Percentiles rank a stretch among this genome's conserved stretches.
Conservation (phyloP, 2,329 filamentous ascomycete species). For the Hypoxylon sp. region DNA sequence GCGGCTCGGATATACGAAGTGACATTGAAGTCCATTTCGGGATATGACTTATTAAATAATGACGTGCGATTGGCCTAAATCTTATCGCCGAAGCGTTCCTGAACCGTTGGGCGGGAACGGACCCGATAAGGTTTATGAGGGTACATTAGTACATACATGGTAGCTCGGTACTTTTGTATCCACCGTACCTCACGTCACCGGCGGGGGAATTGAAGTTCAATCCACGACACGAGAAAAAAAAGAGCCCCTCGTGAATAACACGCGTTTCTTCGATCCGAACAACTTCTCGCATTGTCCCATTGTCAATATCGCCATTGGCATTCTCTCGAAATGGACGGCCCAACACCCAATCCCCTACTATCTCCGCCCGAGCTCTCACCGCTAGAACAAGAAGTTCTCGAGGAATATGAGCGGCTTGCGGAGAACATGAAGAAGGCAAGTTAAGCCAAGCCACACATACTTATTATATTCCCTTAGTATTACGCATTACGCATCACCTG, state of each 20-base stretch:
- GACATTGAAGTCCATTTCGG: conserved; percentile 21
- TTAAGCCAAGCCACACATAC: not conserved
- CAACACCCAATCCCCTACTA: conserved; percentile 46
- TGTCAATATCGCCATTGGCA: conserved; percentile 3
- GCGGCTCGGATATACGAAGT: conserved; percentile 39
- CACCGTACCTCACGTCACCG: conserved; percentile 26
- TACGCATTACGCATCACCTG: not conserved
- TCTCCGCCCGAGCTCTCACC: conserved; percentile 75
- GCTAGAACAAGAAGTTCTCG: conserved; percentile 92
- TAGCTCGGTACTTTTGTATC: not conserved
- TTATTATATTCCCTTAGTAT: not conserved
- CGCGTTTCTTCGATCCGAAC: conserved; percentile 23
- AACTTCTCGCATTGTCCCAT: not conserved
- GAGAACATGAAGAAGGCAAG: conserved; percentile 91
- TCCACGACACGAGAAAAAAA: conserved; percentile 11
- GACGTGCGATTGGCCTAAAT: conserved; percentile 18
- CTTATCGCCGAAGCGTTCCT: conserved; percentile 40
- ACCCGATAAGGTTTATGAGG: not conserved
- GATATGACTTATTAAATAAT: conserved; percentile 27
- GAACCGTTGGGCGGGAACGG: conserved; percentile 16
- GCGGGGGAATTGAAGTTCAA: conserved; percentile 18
- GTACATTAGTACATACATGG: conserved; percentile 4
- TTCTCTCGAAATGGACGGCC: conserved; percentile 37
- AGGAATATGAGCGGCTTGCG: conserved; percentile 90
- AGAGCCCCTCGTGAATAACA: conserved; percentile 34